Evolutionary conservation across 2,329 filamentous ascomycete species (phyloP), one percentile per base, ranked within the genome.

Genomic region (Pseudogymnoascus sp.): DNA sequence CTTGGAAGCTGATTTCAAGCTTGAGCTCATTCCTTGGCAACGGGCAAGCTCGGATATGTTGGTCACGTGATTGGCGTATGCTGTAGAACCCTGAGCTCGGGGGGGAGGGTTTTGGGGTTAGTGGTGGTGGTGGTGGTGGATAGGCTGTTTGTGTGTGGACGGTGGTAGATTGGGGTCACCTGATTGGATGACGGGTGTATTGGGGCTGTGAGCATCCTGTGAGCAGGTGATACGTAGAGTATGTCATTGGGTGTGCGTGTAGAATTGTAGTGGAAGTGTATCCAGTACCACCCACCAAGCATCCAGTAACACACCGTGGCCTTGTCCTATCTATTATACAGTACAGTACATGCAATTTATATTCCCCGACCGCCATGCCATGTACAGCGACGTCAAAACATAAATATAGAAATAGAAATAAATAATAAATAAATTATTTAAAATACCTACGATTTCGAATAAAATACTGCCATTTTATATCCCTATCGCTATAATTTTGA

Each of bases 1-100:
- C 40, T 64, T 66, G 64, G 66, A 68, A 67, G 66, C 68, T 68
- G 66, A 67, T 62, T 62, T 39, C 51, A 60, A 37, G 40, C 21
- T 59, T 62, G 64, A 51, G 21, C 61, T 64, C 31, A 57, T 64
- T 67, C 64, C 64, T 68, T 65, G 60, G 65, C 64, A 59, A 63
- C 65, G 34, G 65, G 64, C 18, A 65, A 64, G 65, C 65, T 57
- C 23, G 66, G 65, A 37, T 64, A 18, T n/a, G 2, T 34, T 39
- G 45, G 62, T 57, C 37, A 61, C 16, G 37, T 66, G 61, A 61
- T 51, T 62, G 11, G 23, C 4, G 36, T 31, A 42, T 60, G 16
- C 10, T 63, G 45, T 51, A 51, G 47, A 51, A 51, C 47, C 23
- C 47, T 54, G 47, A 51, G 45, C 23, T 31, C 8, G 12, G 34